These are phyloP conservation scores for Tetraselmis striata DNA, from an alignment of 139 green algal species.

Conservation along the genomic window DNA sequence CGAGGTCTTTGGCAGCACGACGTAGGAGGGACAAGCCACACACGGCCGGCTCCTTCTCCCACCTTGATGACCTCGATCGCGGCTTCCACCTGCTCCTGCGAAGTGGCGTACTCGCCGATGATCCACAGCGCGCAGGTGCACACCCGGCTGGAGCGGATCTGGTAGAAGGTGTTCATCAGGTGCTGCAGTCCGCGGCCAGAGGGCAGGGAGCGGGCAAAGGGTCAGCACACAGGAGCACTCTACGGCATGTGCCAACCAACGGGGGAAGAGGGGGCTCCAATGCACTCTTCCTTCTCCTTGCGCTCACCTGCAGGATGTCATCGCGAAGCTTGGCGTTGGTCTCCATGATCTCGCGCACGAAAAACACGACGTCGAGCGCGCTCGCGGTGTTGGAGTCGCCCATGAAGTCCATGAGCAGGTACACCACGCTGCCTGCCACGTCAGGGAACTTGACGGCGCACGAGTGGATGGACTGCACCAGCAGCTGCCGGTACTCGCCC, in stretches of 20 bases:
- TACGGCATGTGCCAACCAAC: too few relatives aligned
- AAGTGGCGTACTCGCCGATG: constrained; percentile 81
- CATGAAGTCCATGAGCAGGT: constrained; percentile 98
- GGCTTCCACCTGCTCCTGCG: constrained; percentile 54
- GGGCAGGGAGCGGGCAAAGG: too few relatives aligned
- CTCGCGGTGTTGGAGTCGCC: constrained; percentile 73
- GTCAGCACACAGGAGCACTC: too few relatives aligned
- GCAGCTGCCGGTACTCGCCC: constrained; percentile 75
- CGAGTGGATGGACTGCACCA: constrained; percentile 75
- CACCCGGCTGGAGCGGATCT: constrained; percentile 78
- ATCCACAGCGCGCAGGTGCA: constrained; percentile 88
- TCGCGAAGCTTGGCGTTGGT: constrained; percentile 82
- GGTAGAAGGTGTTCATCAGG: constrained; percentile 81
- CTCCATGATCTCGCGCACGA: constrained; percentile 93
- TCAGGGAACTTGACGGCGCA: constrained; percentile 94
- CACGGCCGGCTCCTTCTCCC: too few relatives aligned
- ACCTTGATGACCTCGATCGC: constrained; percentile 51
- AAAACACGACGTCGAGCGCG: constrained; percentile 83
- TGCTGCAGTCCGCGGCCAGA: too few relatives aligned
- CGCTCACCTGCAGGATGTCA: constrained; percentile 78
- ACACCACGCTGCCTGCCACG: constrained; percentile 82
- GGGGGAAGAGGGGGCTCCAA: too few relatives aligned
- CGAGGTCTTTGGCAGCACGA: too few relatives aligned
- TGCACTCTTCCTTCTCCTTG: too few relatives aligned
- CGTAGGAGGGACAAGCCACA: too few relatives aligned